Evolutionary conservation across 257 asterid genomes (phyloP).

Genomic region (Thymus mandschuricus): DNA sequence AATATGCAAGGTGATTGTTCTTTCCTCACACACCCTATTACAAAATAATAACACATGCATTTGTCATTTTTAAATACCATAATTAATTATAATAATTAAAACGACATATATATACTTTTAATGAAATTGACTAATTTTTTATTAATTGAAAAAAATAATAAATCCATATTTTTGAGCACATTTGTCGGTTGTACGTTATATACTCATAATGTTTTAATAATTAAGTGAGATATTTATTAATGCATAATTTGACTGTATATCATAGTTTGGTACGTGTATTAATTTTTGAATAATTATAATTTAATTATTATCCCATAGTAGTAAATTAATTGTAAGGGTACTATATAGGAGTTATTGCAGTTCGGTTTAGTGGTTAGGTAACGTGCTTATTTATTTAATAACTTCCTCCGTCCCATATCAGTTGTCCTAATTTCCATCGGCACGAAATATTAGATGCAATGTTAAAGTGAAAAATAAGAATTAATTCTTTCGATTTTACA

Average conservation of each 20-base stretch:
- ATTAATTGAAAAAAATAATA: too few species aligned
- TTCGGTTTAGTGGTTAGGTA: neutral
- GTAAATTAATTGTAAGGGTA: too few species aligned
- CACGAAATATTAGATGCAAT: too few species aligned
- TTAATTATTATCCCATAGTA: too few species aligned
- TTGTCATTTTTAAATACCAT: neutral
- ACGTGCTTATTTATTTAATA: neutral
- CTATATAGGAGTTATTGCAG: neutral
- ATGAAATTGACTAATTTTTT: too few species aligned
- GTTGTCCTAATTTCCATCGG: neutral
- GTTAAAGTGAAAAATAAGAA: too few species aligned
- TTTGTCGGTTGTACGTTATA: neutral
- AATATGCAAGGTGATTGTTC: slow-evolving; percentile 60
- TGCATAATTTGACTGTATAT: neutral
- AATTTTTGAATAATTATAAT: too few species aligned
- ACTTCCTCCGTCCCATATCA: neutral
- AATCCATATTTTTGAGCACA: neutral
- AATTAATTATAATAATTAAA: too few species aligned
- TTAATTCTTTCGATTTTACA: too few species aligned
- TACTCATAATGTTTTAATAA: neutral
- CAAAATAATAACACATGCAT: neutral
- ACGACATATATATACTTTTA: too few species aligned
- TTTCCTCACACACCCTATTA: neutral
- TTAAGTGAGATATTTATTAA: neutral
- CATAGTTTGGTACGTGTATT: too few species aligned